Evolutionary conservation across 2,329 filamentous ascomycete genomes (phyloP).

Genomic region (Microsporum canis): DNA sequence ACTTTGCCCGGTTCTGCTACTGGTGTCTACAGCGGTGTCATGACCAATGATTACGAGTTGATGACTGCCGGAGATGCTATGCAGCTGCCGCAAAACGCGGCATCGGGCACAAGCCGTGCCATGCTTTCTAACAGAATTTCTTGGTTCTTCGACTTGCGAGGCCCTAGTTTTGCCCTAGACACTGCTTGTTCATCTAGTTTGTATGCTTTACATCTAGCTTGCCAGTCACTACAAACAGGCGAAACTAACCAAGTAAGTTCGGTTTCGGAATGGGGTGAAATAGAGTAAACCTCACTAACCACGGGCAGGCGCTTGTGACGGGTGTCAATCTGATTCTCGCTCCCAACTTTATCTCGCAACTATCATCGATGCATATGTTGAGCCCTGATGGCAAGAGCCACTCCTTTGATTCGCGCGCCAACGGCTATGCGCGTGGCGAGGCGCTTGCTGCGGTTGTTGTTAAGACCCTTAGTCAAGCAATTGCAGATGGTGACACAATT

Average conservation of each 20-base stretch:
- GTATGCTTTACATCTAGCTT: constrained; percentile 5
- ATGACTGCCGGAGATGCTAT: too few species aligned
- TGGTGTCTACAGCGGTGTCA: too few species aligned
- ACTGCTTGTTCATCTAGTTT: constrained; percentile 9
- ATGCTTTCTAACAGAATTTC: neutral
- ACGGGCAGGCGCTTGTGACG: neutral
- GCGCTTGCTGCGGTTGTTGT: constrained; percentile 24
- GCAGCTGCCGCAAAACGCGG: too few species aligned
- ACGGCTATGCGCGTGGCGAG: constrained; percentile 29
- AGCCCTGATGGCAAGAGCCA: constrained; percentile 20
- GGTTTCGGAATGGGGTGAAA: constrained; percentile 14
- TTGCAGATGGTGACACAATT: constrained; percentile 26
- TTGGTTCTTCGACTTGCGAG: constrained; percentile 11
- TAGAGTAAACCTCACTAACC: too few species aligned
- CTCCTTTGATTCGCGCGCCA: constrained; percentile 25
- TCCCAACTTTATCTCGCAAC: constrained; percentile 23
- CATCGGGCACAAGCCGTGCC: too few species aligned
- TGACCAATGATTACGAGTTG: too few species aligned
- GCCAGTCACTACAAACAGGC: neutral
- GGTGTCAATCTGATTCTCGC: too few species aligned
- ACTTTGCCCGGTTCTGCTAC: too few species aligned
- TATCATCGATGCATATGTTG: constrained; percentile 18
- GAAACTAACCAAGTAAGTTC: too few species aligned
- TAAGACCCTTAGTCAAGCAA: constrained; percentile 22
- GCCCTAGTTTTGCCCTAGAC: constrained; percentile 6